phyloP scores from a whole-genome alignment of 768 basidiomycete species.

The Exsudoporus frostii region DNA sequence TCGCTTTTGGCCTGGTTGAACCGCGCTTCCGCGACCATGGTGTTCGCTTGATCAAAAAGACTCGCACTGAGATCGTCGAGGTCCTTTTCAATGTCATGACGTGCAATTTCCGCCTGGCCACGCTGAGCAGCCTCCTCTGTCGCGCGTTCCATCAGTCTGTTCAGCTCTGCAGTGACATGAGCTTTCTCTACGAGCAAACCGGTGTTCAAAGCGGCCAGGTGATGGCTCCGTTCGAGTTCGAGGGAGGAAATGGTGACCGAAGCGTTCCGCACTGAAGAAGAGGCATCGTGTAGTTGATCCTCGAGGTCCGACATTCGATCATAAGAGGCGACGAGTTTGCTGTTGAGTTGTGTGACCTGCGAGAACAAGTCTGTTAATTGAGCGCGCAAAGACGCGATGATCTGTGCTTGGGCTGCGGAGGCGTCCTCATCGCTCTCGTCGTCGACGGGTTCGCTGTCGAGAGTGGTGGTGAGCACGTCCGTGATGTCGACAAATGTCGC shows the following conservation, averaged over 20 bases:
- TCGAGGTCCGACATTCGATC: conserved; percentile 91
- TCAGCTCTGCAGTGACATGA: conserved; percentile 89
- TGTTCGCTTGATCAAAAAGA: conserved; percentile 90
- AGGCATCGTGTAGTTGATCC: conserved; percentile 74
- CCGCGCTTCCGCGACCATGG: conserved; percentile 96
- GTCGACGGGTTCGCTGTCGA: background rate
- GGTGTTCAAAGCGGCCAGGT: conserved; percentile 86
- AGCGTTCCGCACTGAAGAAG: conserved; percentile 54
- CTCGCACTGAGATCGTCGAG: conserved; percentile 90
- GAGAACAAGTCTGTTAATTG: conserved; percentile 86
- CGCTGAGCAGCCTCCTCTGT: conserved; percentile 91
- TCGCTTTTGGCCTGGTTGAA: conserved; percentile 62
- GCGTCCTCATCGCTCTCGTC: conserved; percentile 30
- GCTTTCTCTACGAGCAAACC: conserved; percentile 89
- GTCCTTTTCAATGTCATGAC: conserved; percentile 84
- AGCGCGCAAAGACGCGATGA: conserved; percentile 74
- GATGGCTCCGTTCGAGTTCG: conserved; percentile 81
- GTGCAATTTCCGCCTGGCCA: conserved; percentile 85
- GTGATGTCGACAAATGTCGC: background rate
- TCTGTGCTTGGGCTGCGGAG: conserved; percentile 73
- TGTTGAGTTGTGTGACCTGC: conserved; percentile 88
- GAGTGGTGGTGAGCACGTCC: conserved; percentile 3
- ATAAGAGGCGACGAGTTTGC: conserved; percentile 89
- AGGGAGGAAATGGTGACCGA: conserved; percentile 72
- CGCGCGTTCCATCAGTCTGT: conserved; percentile 90